These are phyloP conservation scores for Gloeophyllum trabeum DNA, from an alignment of 768 basidiomycete species.

Conservation along the genomic window DNA sequence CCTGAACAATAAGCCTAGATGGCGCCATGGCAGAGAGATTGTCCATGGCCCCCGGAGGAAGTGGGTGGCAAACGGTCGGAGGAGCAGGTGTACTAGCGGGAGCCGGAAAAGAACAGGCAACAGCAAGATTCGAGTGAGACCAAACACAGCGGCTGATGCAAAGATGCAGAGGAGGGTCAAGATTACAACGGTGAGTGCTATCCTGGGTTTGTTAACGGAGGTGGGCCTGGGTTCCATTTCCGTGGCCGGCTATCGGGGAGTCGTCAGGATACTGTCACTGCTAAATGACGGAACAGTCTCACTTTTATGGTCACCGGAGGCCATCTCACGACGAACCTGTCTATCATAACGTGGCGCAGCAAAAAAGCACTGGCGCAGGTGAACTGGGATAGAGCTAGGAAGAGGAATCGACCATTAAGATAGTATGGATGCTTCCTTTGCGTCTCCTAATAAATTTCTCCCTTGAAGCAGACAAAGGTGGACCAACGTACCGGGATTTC, in stretches of 20 bases:
- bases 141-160: slow-evolving; percentile 34
- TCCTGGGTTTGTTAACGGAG: neutral
- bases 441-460: neutral
- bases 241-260: neutral
- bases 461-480: neutral
- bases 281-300: no score
- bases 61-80: slow-evolving; percentile 55
- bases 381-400: slow-evolving; percentile 43
- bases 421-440: slow-evolving; percentile 64
- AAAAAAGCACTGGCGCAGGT: slow-evolving; percentile 34
- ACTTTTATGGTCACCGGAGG: no score
- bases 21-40: slow-evolving; percentile 33
- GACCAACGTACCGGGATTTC: slow-evolving; percentile 43
- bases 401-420: slow-evolving; percentile 57
- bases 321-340: slow-evolving; percentile 36
- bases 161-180: slow-evolving; percentile 27
- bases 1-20: slow-evolving; percentile 32
- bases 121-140: slow-evolving; percentile 29
- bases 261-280: neutral
- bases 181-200: slow-evolving; percentile 9
- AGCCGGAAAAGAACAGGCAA: slow-evolving; percentile 43
- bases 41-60: slow-evolving; percentile 51
- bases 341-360: slow-evolving; percentile 49
- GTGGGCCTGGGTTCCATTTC: neutral
- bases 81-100: slow-evolving; percentile 35